Base-by-base conservation (phyloP, 2,329 filamentous ascomycete species). In the Colletotrichum tofieldiae region DNA sequence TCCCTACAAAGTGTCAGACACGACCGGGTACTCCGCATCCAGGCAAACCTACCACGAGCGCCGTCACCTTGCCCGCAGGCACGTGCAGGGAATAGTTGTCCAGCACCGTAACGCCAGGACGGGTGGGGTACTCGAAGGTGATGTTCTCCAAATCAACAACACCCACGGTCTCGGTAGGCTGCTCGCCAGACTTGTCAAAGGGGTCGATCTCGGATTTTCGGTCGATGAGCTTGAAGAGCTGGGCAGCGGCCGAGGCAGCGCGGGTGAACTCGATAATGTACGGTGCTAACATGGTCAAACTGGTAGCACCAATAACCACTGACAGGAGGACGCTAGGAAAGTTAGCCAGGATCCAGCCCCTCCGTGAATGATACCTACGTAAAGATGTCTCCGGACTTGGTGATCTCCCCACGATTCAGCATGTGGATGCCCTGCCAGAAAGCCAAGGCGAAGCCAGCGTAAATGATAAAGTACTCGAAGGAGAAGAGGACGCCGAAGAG, bases 351-450 rank as follows among this genome's bases (percentile, higher is more conserved):
- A 26, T 1, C 8, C 12, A 2, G n/a, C 5, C 2, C 20, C 9
- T 23, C 5, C 4, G 35, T 16, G 16, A 14, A 41, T 7, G 1
- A 41, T 23, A 76, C 80, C 60, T 70, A 82, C 79, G 79, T 84
- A 43, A 86, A 83, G 37, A 86, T 82, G 14, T 79, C 77, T 14
- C 84, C 84, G 7, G 80, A 77, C 9, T 79, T 75, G 1, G 73
- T 49, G 35, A 86, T 82, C 65, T 84, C 81, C 16, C 83, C 83
- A 1, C 75, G 76, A 12, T 78, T 75, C 20, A 81, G 76, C 78
- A 86, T 81, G 37, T 76, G 77, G 45, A 85, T 76, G 11, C 84
- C 84, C 67, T 85, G 84, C 84, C 84, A 86, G 64, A 86, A 86
- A 9, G 82, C 82, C 7, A 86, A 78, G 1, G 80, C 83, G 56